These are phyloP conservation scores for Aspergillus bombycis DNA, from an alignment of 2,329 filamentous ascomycete species.

Conservation along the genomic window DNA sequence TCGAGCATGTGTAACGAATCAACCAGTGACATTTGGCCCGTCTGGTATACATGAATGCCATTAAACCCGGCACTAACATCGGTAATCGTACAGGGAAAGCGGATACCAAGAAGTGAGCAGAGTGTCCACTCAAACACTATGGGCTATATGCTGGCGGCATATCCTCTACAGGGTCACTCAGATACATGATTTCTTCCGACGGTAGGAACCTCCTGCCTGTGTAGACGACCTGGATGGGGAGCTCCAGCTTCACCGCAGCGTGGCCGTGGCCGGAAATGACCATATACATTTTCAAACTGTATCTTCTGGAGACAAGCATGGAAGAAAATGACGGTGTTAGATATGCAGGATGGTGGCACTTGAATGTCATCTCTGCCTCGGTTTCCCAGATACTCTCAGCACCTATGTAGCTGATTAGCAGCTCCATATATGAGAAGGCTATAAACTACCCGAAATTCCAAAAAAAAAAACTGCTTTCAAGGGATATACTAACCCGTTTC, in stretches of 20 bases:
- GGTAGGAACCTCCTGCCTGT: background rate
- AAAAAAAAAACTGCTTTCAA: background rate
- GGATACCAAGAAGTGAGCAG: too few relatives aligned
- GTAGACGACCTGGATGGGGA: background rate
- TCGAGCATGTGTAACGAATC: background rate
- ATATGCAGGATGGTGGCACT: background rate
- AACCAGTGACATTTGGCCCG: background rate
- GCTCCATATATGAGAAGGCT: background rate
- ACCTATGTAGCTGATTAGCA: background rate
- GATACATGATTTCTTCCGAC: background rate
- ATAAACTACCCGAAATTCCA: background rate
- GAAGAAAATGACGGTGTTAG: background rate
- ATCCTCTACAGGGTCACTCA: background rate
- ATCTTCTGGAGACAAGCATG: background rate
- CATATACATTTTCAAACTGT: background rate
- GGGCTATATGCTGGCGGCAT: background rate
- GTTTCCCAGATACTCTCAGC: background rate
- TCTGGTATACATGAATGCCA: background rate
- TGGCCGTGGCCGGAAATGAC: background rate
- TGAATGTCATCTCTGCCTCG: background rate
- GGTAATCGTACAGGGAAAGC: background rate
- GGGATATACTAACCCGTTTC: background rate
- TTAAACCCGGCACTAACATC: background rate
- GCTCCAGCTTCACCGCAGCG: background rate
- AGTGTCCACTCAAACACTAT: background rate